Base-by-base conservation (phyloP, 2,329 filamentous ascomycete species). In the Keithomyces neogunnii region DNA sequence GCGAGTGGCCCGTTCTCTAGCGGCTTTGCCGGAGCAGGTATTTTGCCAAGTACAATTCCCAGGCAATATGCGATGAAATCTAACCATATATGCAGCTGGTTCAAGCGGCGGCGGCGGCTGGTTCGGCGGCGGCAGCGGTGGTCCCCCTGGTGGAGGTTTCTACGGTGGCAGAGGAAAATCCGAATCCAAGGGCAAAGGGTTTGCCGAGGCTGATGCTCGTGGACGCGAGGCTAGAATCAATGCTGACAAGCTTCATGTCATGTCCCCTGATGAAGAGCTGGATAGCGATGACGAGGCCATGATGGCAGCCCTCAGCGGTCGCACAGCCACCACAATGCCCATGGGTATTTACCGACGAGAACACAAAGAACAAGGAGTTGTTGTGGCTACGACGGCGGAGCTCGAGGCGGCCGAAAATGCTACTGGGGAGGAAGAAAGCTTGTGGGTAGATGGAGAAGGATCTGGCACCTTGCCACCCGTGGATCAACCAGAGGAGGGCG, bases 381-480 rank as follows among this genome's bases (percentile, higher is more conserved):
- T 75, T 49, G 74, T 81, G 46, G 74, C 77, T 9, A 80, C 77
- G 0, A 75, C 76, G n/a, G 77, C 76, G 38, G 78, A 82, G 56
- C 68, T 81, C 10, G 75, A 80, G 56, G 77, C 76, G 0, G 73
- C 76, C 48, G 75, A 81, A 52, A 72, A 73, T 2, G 71, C 66
- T 1, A 59, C 69, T 0, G 71, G 67, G 43, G 69, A 73, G 42
- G 72, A 75, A 51, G 71, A 74, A 35, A 72, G 71, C 39, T 67
- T 77, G 5, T 77, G 71, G 61, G 68, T 76, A 6, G 68, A 73
- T 30, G 66, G 62, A 1, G 66, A 67, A 4, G 52, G 49, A 4
- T 60, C 58, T 47, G 63, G 56, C 46, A 54, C 57, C 48, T 63
- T 55, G 46, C 59, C 60, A 3, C 54, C 53, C 4, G 53, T 52